Evolutionary conservation across 1,284 basidiomycete species (phyloP), one percentile per base, ranked within the genome.

Genomic region (Irpex sp.): DNA sequence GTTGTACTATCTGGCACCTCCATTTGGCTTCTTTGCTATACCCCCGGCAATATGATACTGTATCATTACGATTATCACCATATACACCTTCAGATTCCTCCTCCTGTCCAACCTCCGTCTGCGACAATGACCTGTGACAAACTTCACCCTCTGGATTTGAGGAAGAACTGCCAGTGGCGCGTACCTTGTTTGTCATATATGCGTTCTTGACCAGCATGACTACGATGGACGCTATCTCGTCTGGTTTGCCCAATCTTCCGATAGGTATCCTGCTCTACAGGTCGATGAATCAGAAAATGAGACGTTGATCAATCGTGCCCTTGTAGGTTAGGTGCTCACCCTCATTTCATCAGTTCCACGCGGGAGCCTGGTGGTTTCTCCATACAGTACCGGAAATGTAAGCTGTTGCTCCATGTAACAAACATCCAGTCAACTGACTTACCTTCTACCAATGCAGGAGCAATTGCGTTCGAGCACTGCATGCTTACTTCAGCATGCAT

Each of bases 181-280:
- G 19, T 56, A 81, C 83, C 77, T 85, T 84, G 74, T 84, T 83
- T 15, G 82, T 83, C 79, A 84, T 81, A 61, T 84, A 84, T 3
- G 72, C 75, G 66, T 84, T 84, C 1, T 74, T 78, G 1, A 78
- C 78, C 15, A 84, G 73, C 69, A 81, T 71, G 63, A 81, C 78
- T 11, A 84, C 81, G 31, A 83, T 74, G 15, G 79, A 77, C 3
- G 82, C 79, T 54, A 85, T 79, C 64, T 84, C 83, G 46, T 80
- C 75, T 0, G 83, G 80, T 47, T 76, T 73, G 5, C 83, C 83
- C 35, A 84, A 75, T 21, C 83, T 75, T 5, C 81, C 81, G 4
- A 84, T 75, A 4, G 83, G 83, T 53, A 85, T 81, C 62, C 75
- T 75, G 59, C 73, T 76, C 81, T 82, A 59, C 46, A 11, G 35